Percentiles rank a stretch among this genome's conserved stretches.
Conservation (phyloP, 148 eudicot species). For the Euryodendron excelsum region DNA sequence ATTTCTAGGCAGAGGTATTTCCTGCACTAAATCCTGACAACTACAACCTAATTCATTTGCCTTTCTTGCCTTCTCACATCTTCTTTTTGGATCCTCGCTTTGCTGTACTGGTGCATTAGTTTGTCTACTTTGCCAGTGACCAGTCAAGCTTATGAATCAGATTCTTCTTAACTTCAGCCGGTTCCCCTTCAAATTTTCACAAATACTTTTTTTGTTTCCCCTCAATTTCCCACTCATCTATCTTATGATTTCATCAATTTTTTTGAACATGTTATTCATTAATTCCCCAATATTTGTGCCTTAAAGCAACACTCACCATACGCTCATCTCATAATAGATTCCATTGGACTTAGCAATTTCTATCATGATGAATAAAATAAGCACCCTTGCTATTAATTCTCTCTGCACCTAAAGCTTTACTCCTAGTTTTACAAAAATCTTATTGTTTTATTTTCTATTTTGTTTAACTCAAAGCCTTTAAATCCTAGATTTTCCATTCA, state of each 20-base stretch:
- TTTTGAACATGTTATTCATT: background rate
- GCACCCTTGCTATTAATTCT: background rate
- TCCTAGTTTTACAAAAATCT: background rate
- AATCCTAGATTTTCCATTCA: background rate
- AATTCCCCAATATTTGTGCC: background rate
- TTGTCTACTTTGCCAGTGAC: no score
- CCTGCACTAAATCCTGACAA: no score
- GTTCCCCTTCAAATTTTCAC: no score
- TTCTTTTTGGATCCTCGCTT: no score
- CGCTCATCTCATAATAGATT: background rate
- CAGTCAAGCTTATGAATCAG: no score
- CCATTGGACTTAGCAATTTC: background rate
- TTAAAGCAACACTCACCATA: background rate
- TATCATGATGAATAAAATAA: background rate
- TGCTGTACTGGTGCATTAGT: no score
- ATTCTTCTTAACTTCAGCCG: no score
- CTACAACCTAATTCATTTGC: no score
- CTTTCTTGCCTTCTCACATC: no score
- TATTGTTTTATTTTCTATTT: background rate
- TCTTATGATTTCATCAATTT: background rate
- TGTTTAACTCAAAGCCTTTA: background rate
- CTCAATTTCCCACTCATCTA: background rate
- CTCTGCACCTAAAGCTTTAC: background rate
- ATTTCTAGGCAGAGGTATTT: no score
- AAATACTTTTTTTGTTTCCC: background rate